A percentile compares a stretch with the other conserved stretches of the same genome.
Evolutionary conservation across 2,329 filamentous ascomycete species (phyloP).

Genomic region (Neonectria ditissima): DNA sequence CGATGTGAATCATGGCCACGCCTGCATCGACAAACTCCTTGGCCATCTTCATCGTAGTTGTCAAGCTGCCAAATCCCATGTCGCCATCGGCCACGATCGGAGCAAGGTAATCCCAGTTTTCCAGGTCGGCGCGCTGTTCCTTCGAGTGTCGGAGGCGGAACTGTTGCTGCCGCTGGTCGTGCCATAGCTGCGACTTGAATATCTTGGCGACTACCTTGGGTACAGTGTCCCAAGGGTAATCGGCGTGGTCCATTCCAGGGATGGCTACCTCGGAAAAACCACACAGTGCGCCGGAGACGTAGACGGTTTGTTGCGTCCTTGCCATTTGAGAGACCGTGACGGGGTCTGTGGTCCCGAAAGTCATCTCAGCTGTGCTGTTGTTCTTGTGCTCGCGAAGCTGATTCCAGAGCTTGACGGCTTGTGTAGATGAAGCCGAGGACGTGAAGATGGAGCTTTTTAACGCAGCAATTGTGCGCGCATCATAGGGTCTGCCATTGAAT

Average conservation of each 20-base stretch:
- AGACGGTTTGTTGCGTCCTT: slow-evolving; percentile 46
- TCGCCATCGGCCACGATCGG: slow-evolving; percentile 57
- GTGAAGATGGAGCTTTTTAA: slow-evolving; percentile 46
- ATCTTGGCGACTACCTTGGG: slow-evolving; percentile 55
- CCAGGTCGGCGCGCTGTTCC: slow-evolving; percentile 47
- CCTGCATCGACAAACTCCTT: slow-evolving; percentile 56
- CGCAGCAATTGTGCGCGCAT: slow-evolving; percentile 49
- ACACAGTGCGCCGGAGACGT: slow-evolving; percentile 55
- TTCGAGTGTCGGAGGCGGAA: slow-evolving; percentile 49
- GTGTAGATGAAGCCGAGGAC: slow-evolving; percentile 46
- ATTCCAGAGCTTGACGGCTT: slow-evolving; percentile 53
- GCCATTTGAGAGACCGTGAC: slow-evolving; percentile 50
- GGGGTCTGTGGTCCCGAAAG: slow-evolving; percentile 54
- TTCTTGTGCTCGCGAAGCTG: slow-evolving; percentile 49
- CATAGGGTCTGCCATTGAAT: slow-evolving; percentile 6
- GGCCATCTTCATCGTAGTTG: slow-evolving; percentile 54
- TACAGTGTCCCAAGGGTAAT: slow-evolving; percentile 57
- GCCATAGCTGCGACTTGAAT: slow-evolving; percentile 55
- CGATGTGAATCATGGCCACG: slow-evolving; percentile 57
- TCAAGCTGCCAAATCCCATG: slow-evolving; percentile 57
- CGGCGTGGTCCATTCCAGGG: slow-evolving; percentile 56
- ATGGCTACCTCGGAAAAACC: slow-evolving; percentile 52
- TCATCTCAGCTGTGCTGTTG: slow-evolving; percentile 51
- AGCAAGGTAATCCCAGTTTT: slow-evolving; percentile 54
- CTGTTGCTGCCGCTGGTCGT: slow-evolving; percentile 55